These are phyloP conservation scores for Pichia occidentalis DNA, from an alignment of 805 yeast genomes.

Conservation along the genomic window DNA sequence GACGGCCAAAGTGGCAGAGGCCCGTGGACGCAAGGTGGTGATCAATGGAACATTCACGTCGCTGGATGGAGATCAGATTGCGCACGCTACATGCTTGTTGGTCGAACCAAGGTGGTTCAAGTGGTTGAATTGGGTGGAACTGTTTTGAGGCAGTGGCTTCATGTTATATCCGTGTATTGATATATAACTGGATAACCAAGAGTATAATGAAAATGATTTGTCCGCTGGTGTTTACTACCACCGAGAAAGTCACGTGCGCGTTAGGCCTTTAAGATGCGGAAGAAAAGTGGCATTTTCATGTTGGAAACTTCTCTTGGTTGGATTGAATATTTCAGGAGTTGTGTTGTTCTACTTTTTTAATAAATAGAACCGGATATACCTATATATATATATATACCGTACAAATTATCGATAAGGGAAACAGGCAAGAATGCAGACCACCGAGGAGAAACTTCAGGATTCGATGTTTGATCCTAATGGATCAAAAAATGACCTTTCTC, in stretches of 20 bases:
- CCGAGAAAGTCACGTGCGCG: no score
- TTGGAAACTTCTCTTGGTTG: no score
- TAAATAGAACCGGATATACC: no score
- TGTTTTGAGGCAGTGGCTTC: conserved; percentile 3
- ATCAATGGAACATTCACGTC: conserved; percentile 48
- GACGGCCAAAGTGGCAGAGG: conserved; percentile 56
- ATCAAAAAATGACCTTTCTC: background rate
- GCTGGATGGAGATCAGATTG: conserved; percentile 26
- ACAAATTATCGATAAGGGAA: background rate
- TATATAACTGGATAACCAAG: no score
- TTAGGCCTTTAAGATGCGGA: no score
- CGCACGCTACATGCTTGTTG: conserved; percentile 60
- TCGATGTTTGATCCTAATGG: conserved; percentile 5
- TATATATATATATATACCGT: no score
- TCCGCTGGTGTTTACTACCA: no score
- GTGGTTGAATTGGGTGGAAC: conserved; percentile 48
- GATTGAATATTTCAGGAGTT: no score
- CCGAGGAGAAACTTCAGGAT: conserved; percentile 2
- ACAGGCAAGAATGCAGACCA: background rate
- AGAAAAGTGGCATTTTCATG: no score
- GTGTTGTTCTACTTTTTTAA: no score
- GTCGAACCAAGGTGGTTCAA: conserved; percentile 90
- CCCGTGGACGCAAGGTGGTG: conserved; percentile 74
- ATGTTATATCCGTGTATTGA: background rate
- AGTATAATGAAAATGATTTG: no score